Conservation (phyloP, 2,329 filamentous ascomycete genomes). For the Catunica adiposa region DNA sequence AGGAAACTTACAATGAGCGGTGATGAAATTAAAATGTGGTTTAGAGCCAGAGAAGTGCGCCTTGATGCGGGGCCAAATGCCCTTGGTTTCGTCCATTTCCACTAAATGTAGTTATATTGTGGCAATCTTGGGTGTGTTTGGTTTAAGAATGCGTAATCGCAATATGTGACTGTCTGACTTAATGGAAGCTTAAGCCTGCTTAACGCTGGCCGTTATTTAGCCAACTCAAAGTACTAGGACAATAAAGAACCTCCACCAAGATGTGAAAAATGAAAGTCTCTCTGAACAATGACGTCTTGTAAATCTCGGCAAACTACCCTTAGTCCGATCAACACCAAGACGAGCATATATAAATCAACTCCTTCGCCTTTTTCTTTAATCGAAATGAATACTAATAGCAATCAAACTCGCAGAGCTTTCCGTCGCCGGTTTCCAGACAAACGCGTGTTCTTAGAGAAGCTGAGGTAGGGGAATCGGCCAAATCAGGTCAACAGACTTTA, state of each 20-base stretch:
- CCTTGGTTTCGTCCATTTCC: conserved; percentile 13
- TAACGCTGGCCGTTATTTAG: too few species aligned
- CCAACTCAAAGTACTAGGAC: too few species aligned
- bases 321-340: neutral
- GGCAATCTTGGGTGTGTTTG: neutral
- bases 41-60: conserved; percentile 39
- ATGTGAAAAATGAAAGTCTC: too few species aligned
- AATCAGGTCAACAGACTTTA: neutral
- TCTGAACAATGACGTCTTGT: too few species aligned
- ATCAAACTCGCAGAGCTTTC: neutral
- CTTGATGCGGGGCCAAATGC: conserved; percentile 28
- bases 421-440: neutral
- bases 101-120: neutral
- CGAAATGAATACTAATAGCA: neutral
- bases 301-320: too few species aligned
- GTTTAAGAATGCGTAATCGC: too few species aligned
- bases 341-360: neutral
- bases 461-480: neutral
- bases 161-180: too few species aligned
- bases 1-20: conserved; percentile 50
- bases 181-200: too few species aligned
- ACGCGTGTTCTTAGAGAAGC: neutral
- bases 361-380: neutral
- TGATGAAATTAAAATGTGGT: conserved; percentile 67
- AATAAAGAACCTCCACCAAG: too few species aligned